Conservation (phyloP, 2,329 filamentous ascomycete species). For the Calonectria pauciramosa region DNA sequence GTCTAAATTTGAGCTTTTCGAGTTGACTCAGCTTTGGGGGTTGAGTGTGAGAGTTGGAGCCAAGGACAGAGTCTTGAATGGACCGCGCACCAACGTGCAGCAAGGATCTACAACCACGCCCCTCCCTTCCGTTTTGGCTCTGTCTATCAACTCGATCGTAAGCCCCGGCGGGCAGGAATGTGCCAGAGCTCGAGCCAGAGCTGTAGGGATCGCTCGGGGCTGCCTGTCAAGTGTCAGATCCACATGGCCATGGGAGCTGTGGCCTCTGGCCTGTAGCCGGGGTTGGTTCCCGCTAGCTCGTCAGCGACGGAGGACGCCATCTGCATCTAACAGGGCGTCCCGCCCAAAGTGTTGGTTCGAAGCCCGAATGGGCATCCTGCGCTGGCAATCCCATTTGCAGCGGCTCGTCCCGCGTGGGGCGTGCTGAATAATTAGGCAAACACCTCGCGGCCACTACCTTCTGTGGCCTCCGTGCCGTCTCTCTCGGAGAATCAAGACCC, state of each 20-base stretch:
- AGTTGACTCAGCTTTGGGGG: neutral
- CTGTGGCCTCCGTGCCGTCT: neutral
- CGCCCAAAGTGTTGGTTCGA: constrained; percentile 7
- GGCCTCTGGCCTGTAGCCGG: neutral
- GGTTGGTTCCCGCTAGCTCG: neutral
- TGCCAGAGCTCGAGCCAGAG: neutral
- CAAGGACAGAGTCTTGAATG: neutral
- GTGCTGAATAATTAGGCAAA: constrained; percentile 19
- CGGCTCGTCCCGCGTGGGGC: constrained; percentile 22
- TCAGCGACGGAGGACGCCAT: neutral
- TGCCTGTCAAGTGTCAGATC: constrained; percentile 10
- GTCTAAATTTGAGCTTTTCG: neutral
- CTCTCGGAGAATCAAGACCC: neutral
- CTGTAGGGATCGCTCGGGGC: neutral
- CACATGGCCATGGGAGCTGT: neutral
- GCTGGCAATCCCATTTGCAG: constrained; percentile 12
- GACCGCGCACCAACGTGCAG: neutral
- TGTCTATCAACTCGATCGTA: neutral
- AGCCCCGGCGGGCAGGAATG: neutral
- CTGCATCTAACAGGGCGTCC: constrained; percentile 2
- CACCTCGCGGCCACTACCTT: neutral
- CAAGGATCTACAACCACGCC: constrained; percentile 1
- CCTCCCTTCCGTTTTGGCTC: neutral
- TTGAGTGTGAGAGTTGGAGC: neutral
- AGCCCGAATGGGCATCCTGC: neutral